Evolutionary conservation across 192 early-diverging fungal species (phyloP), one percentile per base, ranked within the genome.

Genomic region (Kappamyces sp.): DNA sequence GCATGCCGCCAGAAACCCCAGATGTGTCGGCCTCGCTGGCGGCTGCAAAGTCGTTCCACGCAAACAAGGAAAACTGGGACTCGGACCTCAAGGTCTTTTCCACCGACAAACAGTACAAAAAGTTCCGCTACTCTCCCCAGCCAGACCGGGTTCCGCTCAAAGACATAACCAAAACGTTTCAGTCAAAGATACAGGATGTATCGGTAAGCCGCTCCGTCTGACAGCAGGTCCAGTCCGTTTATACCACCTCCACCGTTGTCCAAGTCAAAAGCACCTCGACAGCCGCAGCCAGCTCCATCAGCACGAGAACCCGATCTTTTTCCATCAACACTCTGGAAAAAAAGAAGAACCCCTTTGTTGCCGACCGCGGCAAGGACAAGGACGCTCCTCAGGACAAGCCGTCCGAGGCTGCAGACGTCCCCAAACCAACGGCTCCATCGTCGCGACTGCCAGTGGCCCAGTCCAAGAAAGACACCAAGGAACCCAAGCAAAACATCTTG

Each of bases 21-120:
- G 2, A 38, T 38, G 40, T 38, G n/a, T 38, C 40, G 40, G 15
- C 29, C 50, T 34, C 40, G 50, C 40, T 52, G 50, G 40, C 40
- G 8, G 45, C 45, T 39, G 40, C 11, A n/a, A n/a, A n/a, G n/a
- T n/a, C n/a, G n/a, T n/a, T n/a, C 37, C 8, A 45, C 22, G 37
- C 55, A 6, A 38, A 58, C 11, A 58, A 58, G 42, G 55, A 58
- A 15, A 58, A 58, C 42, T 58, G 55, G 55, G 55, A 58, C 30
- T 31, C 41, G 2, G n/a, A 36, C 29, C 33, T 14, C 29, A 22
- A 58, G 42, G 29, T 34, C 12, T 58, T 47, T 14, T 54, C 53
- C 4, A 54, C 55, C 30, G 33, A 58, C 31, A 34, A 46, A 30
- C 14, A 58, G 14, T 12, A 22, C 33, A 58, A 38, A 37, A 58